phyloP scores from a whole-genome alignment of 805 yeast species.

The Starmerella cellae region DNA sequence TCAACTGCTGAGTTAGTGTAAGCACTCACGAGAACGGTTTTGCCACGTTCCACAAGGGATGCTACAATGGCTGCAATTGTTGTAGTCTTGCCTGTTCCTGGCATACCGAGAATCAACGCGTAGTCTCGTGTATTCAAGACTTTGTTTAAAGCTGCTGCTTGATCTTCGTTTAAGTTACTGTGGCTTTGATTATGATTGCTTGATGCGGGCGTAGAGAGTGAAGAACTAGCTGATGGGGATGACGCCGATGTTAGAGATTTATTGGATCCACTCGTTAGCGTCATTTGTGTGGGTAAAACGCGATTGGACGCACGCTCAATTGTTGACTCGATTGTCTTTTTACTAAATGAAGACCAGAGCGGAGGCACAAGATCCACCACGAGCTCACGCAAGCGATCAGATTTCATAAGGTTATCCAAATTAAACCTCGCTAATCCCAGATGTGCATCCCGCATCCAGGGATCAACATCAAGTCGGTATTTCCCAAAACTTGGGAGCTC shows the following conservation, averaged over 20 bases:
- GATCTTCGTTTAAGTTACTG: constrained; percentile 51
- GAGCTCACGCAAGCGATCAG: constrained; percentile 31
- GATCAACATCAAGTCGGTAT: constrained; percentile 70
- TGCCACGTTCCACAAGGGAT: constrained; percentile 44
- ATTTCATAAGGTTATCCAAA: constrained; percentile 50
- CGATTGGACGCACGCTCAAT: constrained; percentile 12
- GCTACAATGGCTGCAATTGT: constrained; percentile 66
- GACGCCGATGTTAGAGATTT: no score
- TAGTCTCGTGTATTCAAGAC: constrained; percentile 60
- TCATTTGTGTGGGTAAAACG: constrained; percentile 3
- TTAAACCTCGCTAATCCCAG: constrained; percentile 68
- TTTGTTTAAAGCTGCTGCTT: constrained; percentile 50
- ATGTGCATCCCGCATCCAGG: constrained; percentile 63
- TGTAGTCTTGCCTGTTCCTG: constrained; percentile 94
- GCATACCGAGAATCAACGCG: constrained; percentile 84
- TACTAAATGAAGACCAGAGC: constrained; percentile 4
- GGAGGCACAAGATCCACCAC: constrained; percentile 36
- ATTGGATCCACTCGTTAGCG: neutral
- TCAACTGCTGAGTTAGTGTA: constrained; percentile 96
- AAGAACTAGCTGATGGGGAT: no score
- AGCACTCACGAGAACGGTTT: constrained; percentile 64
- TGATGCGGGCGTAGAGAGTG: neutral
- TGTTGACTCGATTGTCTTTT: constrained; percentile 8
- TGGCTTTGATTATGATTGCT: neutral
- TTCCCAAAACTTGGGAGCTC: constrained; percentile 9